Percentiles rank a stretch among this genome's conserved stretches.
Evolutionary conservation across 345 rosid genomes (phyloP).

Genomic region (Arabis alpina): DNA sequence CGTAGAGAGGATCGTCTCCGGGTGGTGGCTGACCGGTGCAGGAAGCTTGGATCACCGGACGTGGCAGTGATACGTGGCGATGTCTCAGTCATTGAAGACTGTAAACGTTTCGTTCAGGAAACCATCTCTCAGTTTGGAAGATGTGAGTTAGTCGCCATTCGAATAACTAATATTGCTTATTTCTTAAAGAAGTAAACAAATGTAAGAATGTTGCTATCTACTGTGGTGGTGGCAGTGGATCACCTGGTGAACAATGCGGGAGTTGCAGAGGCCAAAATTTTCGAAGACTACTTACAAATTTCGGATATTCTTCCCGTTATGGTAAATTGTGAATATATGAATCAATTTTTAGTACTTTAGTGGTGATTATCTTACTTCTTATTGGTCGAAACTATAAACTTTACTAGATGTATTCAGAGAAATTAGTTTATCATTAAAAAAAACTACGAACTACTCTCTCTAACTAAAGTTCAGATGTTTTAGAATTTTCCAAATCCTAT

Average conservation of each 20-base stretch:
- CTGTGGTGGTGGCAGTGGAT: constrained; percentile 47
- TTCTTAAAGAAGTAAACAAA: background rate
- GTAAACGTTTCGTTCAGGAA: constrained; percentile 43
- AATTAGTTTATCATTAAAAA: too few relatives aligned
- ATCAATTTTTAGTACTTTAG: background rate
- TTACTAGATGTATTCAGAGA: too few relatives aligned
- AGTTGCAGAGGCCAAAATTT: constrained; percentile 29
- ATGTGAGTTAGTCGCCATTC: constrained; percentile 22
- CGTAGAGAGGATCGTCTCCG: constrained; percentile 42
- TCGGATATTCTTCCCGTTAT: constrained; percentile 35
- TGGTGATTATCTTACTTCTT: background rate
- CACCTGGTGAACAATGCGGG: constrained; percentile 60
- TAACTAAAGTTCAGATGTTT: too few relatives aligned
- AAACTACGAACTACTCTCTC: too few relatives aligned
- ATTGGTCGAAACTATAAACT: background rate
- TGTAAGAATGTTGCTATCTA: background rate
- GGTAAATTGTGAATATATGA: constrained; percentile 31
- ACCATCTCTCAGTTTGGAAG: constrained; percentile 36
- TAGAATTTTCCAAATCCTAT: too few relatives aligned
- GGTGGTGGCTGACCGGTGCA: constrained; percentile 35
- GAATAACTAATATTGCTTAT: background rate
- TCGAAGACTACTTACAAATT: constrained; percentile 44
- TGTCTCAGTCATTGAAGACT: constrained; percentile 44
- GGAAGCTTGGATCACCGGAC: constrained; percentile 44
- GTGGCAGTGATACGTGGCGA: constrained; percentile 35